Evolutionary conservation across 2,329 filamentous ascomycete species (phyloP).

Genomic region (Laburnicola sp.): DNA sequence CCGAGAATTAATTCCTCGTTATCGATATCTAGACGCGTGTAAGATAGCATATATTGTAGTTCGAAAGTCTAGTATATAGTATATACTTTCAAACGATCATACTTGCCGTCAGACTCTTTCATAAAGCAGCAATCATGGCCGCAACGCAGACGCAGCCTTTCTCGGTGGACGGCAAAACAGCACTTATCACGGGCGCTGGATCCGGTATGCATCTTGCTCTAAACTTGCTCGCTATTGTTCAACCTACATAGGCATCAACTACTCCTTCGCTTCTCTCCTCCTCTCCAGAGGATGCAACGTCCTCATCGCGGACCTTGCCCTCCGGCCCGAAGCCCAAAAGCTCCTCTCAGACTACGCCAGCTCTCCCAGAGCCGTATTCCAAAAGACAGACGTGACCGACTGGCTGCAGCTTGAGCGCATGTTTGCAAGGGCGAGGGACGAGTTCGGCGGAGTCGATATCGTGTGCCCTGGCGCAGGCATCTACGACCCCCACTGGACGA

Average conservation of each 20-base stretch:
- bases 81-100: too few species aligned
- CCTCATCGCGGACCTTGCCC: slow-evolving; percentile 52
- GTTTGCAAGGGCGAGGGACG: slow-evolving; percentile 33
- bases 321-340: slow-evolving; percentile 53
- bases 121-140: slow-evolving; percentile 8
- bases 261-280: slow-evolving; percentile 51
- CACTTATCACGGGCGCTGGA: slow-evolving; percentile 54
- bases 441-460: slow-evolving; percentile 49
- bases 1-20: neutral
- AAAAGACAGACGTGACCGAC: slow-evolving; percentile 48
- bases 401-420: slow-evolving; percentile 42
- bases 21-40: neutral
- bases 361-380: slow-evolving; percentile 47
- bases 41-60: neutral
- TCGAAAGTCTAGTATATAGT: too few species aligned
- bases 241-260: slow-evolving; percentile 49
- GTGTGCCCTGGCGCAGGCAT: slow-evolving; percentile 55
- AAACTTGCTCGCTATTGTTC: neutral
- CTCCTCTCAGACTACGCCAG: slow-evolving; percentile 43
- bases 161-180: slow-evolving; percentile 50
- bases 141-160: slow-evolving; percentile 28
- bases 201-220: slow-evolving; percentile 25
- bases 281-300: slow-evolving; percentile 52
- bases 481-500: slow-evolving; percentile 53
- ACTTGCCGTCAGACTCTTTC: too few species aligned